Base-by-base conservation (phyloP, 2,329 filamentous ascomycete genomes). In the Sarocladiaceae sp. region DNA sequence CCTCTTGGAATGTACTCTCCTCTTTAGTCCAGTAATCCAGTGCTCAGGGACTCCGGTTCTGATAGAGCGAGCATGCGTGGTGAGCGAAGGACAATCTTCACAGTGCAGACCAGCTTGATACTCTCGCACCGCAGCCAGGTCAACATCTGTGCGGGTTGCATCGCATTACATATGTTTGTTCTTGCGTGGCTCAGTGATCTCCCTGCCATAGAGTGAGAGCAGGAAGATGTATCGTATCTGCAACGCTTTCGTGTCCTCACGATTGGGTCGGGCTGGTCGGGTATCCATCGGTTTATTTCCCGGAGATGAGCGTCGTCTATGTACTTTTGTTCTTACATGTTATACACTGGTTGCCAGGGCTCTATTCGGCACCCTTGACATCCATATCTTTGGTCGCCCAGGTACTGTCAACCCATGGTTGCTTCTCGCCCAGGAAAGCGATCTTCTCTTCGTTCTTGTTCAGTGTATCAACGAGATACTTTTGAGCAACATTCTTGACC, bases 361-460 rank as follows among this genome's bases (percentile, higher is more conserved):
- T 41, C 51, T 60, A 63, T 42, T 65, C 61, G 33, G 52, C 52
- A 15, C 66, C 68, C 45, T 75, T 70, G 47, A 80, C 70, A 57
- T 90, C 82, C 67, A 95, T 80, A 59, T 91, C 85, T 48, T 79
- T 78, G 20, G 88, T 69, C 44, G 78, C 76, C 91, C 91, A 97
- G 12, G 69, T 67, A 19, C 70, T 73, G 52, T 88, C 82, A 19
- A 84, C 78, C 82, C 87, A 95, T 10, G 82, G 73, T 61, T 86
- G 87, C 68, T 83, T 85, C 69, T 91, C 83, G 29, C 91, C 91
- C 3, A 98, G 71, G 50, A 97, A 83, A 18, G 83, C 79, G 19
- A 82, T 69, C 44, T 80, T 78, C 47, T 82, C 81, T 49, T 80
- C 65, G 29, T 73, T 67, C 45, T 74, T 76, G 16, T 73, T 72